Percentiles rank a stretch among this genome's conserved stretches.
phyloP scores from a whole-genome alignment of 176 grass and related monocot species.

The Avena eriantha region DNA sequence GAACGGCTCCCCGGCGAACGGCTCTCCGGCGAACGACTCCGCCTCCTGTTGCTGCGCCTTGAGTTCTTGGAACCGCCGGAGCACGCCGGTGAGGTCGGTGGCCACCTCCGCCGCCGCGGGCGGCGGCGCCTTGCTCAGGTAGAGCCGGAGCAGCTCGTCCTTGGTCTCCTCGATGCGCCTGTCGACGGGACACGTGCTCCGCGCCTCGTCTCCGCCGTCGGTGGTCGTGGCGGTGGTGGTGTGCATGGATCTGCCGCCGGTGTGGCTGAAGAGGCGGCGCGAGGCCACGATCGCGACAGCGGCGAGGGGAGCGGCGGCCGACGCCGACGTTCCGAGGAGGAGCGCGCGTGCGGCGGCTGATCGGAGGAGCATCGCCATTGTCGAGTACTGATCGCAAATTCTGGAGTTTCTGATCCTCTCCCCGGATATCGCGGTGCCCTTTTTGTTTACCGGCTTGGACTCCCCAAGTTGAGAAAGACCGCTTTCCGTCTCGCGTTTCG shows the following conservation, averaged over 20 bases:
- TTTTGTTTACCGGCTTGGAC: background rate
- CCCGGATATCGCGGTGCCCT: background rate
- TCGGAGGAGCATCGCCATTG: background rate
- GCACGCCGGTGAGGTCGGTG: conserved; percentile 8
- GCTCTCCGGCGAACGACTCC: background rate
- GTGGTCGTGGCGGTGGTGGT: too few species aligned
- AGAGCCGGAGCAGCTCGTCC: background rate
- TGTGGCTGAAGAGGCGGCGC: conserved; percentile 8
- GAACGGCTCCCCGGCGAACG: background rate
- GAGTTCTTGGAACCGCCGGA: conserved; percentile 12
- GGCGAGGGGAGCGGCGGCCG: background rate
- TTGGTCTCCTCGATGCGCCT: background rate
- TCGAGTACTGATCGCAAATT: background rate
- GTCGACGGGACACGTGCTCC: background rate
- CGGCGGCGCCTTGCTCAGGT: background rate
- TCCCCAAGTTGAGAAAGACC: background rate
- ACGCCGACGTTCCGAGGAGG: background rate
- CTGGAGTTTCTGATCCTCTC: background rate
- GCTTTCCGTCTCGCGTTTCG: background rate
- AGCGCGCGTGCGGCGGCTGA: background rate
- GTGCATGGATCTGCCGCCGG: background rate
- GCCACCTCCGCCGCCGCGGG: background rate
- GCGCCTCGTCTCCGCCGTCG: background rate
- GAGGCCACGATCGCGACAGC: background rate
- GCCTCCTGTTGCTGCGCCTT: background rate